Conservation (phyloP, 2,329 filamentous ascomycete species). For the Hypoxylon sp. region DNA sequence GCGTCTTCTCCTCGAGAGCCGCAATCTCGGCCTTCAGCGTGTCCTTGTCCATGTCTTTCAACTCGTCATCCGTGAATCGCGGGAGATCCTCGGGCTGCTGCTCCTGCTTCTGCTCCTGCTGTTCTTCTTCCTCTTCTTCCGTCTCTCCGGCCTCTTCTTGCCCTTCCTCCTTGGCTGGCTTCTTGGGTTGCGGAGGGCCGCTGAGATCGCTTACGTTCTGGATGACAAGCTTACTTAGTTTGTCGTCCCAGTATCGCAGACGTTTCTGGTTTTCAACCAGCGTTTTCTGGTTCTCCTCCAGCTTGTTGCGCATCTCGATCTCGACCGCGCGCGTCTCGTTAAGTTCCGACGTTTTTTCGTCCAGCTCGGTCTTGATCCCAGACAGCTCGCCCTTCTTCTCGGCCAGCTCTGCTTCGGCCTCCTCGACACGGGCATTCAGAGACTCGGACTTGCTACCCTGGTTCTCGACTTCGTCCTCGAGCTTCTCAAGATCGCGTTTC, state of each 20-base stretch:
- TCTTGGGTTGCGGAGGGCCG: conserved; percentile 47
- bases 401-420: conserved; percentile 80
- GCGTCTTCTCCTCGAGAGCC: conserved; percentile 72
- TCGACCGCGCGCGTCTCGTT: conserved; percentile 89
- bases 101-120: conserved; percentile 27
- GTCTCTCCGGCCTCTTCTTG: conserved; percentile 26
- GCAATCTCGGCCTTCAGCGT: conserved; percentile 69
- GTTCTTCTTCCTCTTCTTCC: conserved; percentile 33
- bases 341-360: conserved; percentile 83
- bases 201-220: conserved; percentile 80
- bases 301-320: conserved; percentile 98
- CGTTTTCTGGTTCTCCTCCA: conserved; percentile 94
- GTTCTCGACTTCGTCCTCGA: conserved; percentile 79
- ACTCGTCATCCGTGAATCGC: conserved; percentile 76
- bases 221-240: conserved; percentile 81
- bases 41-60: conserved; percentile 71
- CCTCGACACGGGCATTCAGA: conserved; percentile 76
- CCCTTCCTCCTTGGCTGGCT: conserved; percentile 38
- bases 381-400: conserved; percentile 83
- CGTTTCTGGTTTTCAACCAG: conserved; percentile 86
- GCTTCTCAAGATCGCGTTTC: conserved; percentile 74
- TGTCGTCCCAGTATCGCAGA: conserved; percentile 86
- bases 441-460: conserved; percentile 80
- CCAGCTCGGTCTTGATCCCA: conserved; percentile 81
- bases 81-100: conserved; percentile 68